Conservation (phyloP, 2,329 filamentous ascomycete species). For the Botrytis porri region DNA sequence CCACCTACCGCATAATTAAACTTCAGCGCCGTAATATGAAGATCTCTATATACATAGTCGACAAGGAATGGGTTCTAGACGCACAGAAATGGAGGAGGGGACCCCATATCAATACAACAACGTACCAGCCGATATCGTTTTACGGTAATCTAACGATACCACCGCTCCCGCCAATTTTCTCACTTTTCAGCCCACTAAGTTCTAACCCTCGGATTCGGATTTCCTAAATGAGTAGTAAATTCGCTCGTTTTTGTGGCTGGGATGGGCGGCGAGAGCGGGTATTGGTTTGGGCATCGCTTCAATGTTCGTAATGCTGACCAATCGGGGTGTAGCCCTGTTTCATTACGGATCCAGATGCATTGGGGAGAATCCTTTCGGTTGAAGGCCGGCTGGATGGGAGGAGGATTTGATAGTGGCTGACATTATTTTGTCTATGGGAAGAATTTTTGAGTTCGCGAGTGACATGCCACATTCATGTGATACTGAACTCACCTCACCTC, state of each 20-base stretch:
- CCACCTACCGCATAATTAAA: neutral
- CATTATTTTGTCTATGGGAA: neutral
- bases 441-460: neutral
- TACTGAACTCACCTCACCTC: neutral
- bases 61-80: neutral
- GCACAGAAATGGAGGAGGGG: neutral
- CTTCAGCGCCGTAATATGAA: neutral
- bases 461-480: neutral
- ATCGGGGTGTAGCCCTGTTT: neutral
- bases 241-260: neutral
- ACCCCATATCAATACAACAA: neutral
- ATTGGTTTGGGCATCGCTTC: slow-evolving; percentile 1
- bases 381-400: neutral
- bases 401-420: neutral
- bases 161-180: neutral
- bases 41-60: neutral
- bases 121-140: neutral
- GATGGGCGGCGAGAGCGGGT: neutral
- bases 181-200: neutral
- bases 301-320: neutral
- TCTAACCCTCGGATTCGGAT: slow-evolving; percentile 1
- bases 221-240: slow-evolving; percentile 6
- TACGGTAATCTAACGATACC: neutral
- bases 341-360: neutral
- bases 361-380: neutral